These are phyloP conservation scores for Picea abies DNA, from an alignment of 83 land plant genomes.

Conservation along the genomic window DNA sequence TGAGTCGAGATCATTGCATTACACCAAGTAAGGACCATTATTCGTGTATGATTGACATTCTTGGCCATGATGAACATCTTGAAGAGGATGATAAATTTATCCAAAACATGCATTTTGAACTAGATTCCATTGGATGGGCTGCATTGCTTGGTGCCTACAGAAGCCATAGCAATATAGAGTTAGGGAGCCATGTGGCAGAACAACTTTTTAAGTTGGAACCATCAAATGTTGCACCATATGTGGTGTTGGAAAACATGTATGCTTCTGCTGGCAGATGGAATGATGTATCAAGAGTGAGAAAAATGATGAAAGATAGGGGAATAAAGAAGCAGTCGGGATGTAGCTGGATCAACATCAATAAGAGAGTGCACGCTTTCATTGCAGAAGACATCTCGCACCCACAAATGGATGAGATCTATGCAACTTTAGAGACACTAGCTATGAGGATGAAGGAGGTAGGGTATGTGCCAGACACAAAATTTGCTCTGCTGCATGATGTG, in stretches of 20 bases:
- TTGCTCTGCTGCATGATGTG: constrained; percentile 23
- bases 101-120: constrained; percentile 36
- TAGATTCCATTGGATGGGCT: constrained; percentile 31
- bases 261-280: constrained; percentile 22
- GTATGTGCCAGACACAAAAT: constrained; percentile 27
- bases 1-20: too few relatives aligned
- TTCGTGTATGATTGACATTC: constrained; percentile 24
- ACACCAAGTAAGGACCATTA: too few relatives aligned
- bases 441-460: constrained; percentile 30
- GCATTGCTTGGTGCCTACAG: constrained; percentile 46
- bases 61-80: constrained; percentile 38
- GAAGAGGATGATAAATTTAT: constrained; percentile 34
- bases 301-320: constrained; percentile 28
- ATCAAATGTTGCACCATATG: constrained; percentile 26
- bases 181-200: constrained; percentile 23
- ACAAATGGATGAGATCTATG: constrained; percentile 18
- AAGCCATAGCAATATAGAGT: constrained; percentile 25
- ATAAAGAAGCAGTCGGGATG: constrained; percentile 28
- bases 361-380: constrained; percentile 21
- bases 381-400: constrained; percentile 23
- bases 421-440: constrained; percentile 12
- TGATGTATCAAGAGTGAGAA: constrained; percentile 24
- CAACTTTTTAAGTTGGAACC: constrained; percentile 38
- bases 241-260: constrained; percentile 27
- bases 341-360: constrained; percentile 33